Conservation (phyloP, 176 grass and related monocot species). For the Lolium perenne region DNA sequence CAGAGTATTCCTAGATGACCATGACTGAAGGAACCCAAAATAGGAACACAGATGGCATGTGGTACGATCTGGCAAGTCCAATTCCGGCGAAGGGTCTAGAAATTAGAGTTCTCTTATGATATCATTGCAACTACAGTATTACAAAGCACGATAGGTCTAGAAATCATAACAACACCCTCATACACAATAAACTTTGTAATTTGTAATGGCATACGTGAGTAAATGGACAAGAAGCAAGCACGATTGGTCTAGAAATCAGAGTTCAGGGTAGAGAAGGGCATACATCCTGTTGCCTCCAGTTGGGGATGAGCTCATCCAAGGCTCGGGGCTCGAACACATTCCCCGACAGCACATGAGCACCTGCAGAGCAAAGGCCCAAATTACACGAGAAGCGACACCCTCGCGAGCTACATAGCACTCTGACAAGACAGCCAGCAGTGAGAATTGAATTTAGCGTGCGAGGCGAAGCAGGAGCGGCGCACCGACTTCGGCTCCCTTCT, state of each 20-base stretch:
- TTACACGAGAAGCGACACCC: not conserved
- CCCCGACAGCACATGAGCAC: slow-evolving; percentile 89
- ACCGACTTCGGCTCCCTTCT: slow-evolving; percentile 96
- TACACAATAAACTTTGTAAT: not conserved
- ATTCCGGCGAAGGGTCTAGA: not conserved
- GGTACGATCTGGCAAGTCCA: not conserved
- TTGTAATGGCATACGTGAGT: not conserved
- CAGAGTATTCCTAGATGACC: not conserved
- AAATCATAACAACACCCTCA: not conserved
- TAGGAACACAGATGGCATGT: not conserved
- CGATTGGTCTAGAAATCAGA: too few species aligned
- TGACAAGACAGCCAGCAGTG: not conserved
- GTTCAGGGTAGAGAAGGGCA: slow-evolving; percentile 36
- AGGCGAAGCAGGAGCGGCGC: slow-evolving; percentile 1
- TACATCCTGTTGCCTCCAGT: slow-evolving; percentile 87
- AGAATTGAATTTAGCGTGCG: not conserved
- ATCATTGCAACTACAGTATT: not conserved
- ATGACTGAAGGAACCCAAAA: slow-evolving; percentile 3
- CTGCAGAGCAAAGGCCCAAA: slow-evolving; percentile 34
- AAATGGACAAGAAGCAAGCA: slow-evolving; percentile 9
- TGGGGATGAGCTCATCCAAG: slow-evolving; percentile 85
- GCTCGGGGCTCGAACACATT: slow-evolving; percentile 92
- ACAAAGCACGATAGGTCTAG: too few species aligned
- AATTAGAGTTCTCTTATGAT: not conserved
- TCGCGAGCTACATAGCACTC: not conserved